A percentile compares a stretch with the other conserved stretches of the same genome.
Evolutionary conservation across 2,329 filamentous ascomycete genomes (phyloP).

Genomic region (Diplodia scrobiculata): DNA sequence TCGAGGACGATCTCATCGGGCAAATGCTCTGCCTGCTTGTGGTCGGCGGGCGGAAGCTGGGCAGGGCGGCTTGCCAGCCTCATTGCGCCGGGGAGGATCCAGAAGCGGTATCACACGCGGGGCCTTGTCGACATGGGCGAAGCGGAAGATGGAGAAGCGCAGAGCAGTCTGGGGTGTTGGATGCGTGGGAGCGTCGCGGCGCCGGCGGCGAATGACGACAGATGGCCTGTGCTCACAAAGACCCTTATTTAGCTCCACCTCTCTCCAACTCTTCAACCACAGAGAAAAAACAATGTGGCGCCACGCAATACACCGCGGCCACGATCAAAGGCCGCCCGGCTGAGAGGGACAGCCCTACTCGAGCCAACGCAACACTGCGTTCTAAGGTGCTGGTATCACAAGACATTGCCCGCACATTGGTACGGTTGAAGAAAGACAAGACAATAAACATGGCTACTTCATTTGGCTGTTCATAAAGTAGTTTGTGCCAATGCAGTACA

Average conservation of each 20-base stretch:
- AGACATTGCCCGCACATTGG: too few species aligned
- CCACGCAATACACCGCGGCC: too few species aligned
- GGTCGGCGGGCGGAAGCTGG: not conserved
- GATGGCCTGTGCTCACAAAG: not conserved
- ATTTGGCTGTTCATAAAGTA: too few species aligned
- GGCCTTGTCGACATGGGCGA: constrained; percentile 3
- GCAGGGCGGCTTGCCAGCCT: constrained; percentile 9
- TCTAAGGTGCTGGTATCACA: too few species aligned
- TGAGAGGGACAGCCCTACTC: too few species aligned
- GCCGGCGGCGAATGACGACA: constrained; percentile 17
- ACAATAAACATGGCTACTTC: too few species aligned
- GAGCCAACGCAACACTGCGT: too few species aligned
- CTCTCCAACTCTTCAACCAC: not conserved
- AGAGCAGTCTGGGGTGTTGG: not conserved
- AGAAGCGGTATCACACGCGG: not conserved
- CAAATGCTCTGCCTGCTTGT: constrained; percentile 43
- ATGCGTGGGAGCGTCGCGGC: not conserved
- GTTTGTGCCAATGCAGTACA: too few species aligned
- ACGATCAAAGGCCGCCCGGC: too few species aligned
- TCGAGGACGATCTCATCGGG: constrained; percentile 59
- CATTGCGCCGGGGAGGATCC: not conserved
- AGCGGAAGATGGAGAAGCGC: not conserved
- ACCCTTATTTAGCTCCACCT: not conserved
- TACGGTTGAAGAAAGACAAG: too few species aligned
- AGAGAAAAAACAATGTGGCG: too few species aligned